Evolutionary conservation across 257 asterid genomes (phyloP), one percentile per base, ranked within the genome.

Genomic region (Petunia secreta): DNA sequence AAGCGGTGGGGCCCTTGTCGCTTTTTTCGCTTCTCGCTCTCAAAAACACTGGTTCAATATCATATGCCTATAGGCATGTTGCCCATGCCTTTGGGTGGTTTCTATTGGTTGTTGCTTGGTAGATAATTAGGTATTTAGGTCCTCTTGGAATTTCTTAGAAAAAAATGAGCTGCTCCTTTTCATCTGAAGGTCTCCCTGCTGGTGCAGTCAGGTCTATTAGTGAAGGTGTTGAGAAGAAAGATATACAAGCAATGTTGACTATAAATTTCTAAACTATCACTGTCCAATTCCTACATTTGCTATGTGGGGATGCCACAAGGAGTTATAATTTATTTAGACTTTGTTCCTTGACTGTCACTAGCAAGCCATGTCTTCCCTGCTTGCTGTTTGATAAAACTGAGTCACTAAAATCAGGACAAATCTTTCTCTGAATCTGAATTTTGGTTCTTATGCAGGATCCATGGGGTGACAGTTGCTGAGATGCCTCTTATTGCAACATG

Each of bases 401-500:
- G 46, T 73, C 78, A 50, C 62, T 11, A 46, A 73, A 73, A 48
- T 71, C 77, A 48, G 77, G 34, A 2, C 6, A 5, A 65, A 48
- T 71, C 44, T 73, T 36, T 50, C 11, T 48, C 78, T 73, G 46
- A 71, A 73, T 34, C 78, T 34, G 46, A 73, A 65, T 25, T 80
- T 85, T 66, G 63, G 81, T 52, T 62, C 60, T 66, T 7, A 87
- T 87, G 83, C 85, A 94, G 99, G 90, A 88, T 96, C 84, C 99
- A 96, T 37, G 97, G 99, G 73, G 92, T 87, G 78, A 85, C 86
- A 80, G 97, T 96, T 74, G 99, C 99, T 52, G 99, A 96, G 89
- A 82, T 96, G 94, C 99, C 99, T 76, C 89, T 96, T 63, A 86
- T 96, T 75, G 99, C 98, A 80, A 96, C 99, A 55, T 96, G 99